Evolutionary conservation across 257 asterid genomes (phyloP).

Genomic region (Penstemon barbatus): DNA sequence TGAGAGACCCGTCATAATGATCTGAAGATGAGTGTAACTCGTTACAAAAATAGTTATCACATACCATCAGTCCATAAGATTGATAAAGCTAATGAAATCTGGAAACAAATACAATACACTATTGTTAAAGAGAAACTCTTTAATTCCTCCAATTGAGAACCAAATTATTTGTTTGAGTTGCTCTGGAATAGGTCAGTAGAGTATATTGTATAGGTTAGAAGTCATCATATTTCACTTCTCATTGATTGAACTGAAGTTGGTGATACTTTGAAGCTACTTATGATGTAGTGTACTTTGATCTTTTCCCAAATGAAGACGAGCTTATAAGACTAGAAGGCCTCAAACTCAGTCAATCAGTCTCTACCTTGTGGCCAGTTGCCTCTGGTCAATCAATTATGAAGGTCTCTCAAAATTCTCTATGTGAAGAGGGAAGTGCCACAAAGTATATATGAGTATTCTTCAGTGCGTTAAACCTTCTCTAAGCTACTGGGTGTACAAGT

Average conservation of each 20-base stretch:
- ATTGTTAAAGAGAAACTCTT: not conserved
- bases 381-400: not conserved
- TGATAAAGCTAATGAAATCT: slow-evolving; percentile 13
- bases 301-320: not conserved
- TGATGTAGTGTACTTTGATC: not conserved
- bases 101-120: not conserved
- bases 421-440: not conserved
- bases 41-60: slow-evolving; percentile 2
- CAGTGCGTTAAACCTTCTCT: not conserved
- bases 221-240: not conserved
- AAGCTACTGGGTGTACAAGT: not conserved
- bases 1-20: slow-evolving; percentile 14
- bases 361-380: not conserved
- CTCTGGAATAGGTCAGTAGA: slow-evolving; percentile 1
- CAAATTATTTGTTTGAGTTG: not conserved
- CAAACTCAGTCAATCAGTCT: not conserved
- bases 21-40: slow-evolving; percentile 9
- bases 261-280: not conserved
- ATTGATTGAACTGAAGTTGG: not conserved
- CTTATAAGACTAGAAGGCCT: not conserved
- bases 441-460: not conserved
- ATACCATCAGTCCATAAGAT: not conserved
- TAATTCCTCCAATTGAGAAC: not conserved
- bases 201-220: not conserved
- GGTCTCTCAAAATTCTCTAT: slow-evolving; percentile 3